Percentiles rank a stretch among this genome's conserved stretches.
Conservation (phyloP, 2,329 filamentous ascomycete genomes). For the Proliferodiscus dingleyae region DNA sequence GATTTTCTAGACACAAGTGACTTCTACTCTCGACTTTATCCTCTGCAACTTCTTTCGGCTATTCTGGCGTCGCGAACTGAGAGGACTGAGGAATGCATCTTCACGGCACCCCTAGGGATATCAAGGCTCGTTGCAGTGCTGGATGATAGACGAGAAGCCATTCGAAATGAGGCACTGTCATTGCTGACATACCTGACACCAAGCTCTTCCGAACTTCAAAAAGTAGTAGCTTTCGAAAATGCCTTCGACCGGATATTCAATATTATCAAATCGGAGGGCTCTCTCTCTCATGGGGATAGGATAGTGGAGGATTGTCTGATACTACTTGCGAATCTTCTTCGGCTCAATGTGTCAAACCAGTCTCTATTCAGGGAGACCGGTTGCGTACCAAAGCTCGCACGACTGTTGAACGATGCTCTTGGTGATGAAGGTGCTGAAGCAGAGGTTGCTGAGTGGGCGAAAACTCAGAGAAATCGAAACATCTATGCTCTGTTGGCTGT, state of each 20-base stretch:
- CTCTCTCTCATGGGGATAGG: slow-evolving; percentile 74
- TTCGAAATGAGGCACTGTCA: slow-evolving; percentile 83
- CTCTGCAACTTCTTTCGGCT: slow-evolving; percentile 80
- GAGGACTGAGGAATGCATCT: slow-evolving; percentile 89
- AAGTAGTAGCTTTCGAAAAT: slow-evolving; percentile 91
- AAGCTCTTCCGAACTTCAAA: slow-evolving; percentile 82
- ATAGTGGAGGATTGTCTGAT: slow-evolving; percentile 91
- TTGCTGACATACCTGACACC: slow-evolving; percentile 85
- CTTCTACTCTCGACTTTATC: slow-evolving; percentile 88
- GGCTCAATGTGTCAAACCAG: slow-evolving; percentile 86
- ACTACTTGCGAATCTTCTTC: slow-evolving; percentile 80
- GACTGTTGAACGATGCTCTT: slow-evolving; percentile 59
- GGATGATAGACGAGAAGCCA: slow-evolving; percentile 79
- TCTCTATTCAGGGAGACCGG: slow-evolving; percentile 89
- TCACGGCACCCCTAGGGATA: slow-evolving; percentile 82
- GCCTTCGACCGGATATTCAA: slow-evolving; percentile 83
- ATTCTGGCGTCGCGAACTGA: slow-evolving; percentile 83
- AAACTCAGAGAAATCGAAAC: slow-evolving; percentile 79
- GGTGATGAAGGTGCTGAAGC: slow-evolving; percentile 49
- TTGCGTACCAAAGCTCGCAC: slow-evolving; percentile 67
- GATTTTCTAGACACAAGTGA: slow-evolving; percentile 83
- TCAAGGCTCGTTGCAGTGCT: slow-evolving; percentile 78
- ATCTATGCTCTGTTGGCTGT: slow-evolving; percentile 86
- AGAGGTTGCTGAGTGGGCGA: slow-evolving; percentile 67
- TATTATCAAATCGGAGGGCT: slow-evolving; percentile 78